Conservation (phyloP, 768 basidiomycete genomes). For the Psilocybe cubensis region DNA sequence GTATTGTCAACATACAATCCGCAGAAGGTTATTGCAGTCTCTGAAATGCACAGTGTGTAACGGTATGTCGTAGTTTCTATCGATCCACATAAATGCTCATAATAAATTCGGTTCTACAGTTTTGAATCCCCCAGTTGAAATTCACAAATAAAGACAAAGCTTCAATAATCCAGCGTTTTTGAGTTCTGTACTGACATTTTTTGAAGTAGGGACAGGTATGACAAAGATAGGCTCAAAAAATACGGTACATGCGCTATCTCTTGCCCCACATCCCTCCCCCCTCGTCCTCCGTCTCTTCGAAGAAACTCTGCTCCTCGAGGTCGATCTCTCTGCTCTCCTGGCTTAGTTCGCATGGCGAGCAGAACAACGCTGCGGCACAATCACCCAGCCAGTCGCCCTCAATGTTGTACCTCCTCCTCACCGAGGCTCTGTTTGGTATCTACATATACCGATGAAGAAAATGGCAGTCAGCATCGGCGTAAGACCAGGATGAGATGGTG, state of each 20-base stretch:
- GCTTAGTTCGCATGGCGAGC: conserved; percentile 41
- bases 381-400: conserved; percentile 34
- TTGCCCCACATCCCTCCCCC: conserved; percentile 12
- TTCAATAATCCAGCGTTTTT: background rate
- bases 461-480: background rate
- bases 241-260: background rate
- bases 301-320: conserved; percentile 37
- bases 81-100: too few relatives aligned
- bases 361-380: conserved; percentile 35
- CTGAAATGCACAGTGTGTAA: too few relatives aligned
- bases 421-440: conserved; percentile 16
- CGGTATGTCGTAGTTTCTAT: too few relatives aligned
- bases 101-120: too few relatives aligned
- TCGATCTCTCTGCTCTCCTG: conserved; percentile 44
- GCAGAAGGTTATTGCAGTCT: too few relatives aligned
- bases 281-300: background rate
- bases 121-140: too few relatives aligned
- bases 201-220: too few relatives aligned
- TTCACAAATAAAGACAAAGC: too few relatives aligned
- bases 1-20: background rate
- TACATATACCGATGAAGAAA: background rate
- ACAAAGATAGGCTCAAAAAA: too few relatives aligned
- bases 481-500: background rate
- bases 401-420: conserved; percentile 36
- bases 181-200: background rate